These are phyloP conservation scores for Clonostachys rhizophaga DNA, from an alignment of 2,329 filamentous ascomycete genomes.

Conservation along the genomic window DNA sequence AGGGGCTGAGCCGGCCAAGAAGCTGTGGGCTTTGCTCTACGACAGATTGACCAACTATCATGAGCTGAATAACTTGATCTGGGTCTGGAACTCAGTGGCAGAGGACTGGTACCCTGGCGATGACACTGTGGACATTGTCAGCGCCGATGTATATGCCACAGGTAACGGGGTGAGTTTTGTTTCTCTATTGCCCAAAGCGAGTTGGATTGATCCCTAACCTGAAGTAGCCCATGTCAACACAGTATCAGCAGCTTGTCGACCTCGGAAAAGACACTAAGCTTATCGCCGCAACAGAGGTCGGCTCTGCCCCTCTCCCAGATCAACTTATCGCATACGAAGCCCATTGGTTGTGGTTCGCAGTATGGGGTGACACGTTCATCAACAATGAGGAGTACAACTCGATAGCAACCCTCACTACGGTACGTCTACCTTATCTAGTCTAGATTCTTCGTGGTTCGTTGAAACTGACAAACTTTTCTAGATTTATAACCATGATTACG, in stretches of 20 bases:
- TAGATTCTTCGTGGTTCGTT: neutral
- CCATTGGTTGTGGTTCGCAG: slow-evolving; percentile 41
- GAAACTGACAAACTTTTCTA: slow-evolving; percentile 2
- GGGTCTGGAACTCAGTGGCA: slow-evolving; percentile 43
- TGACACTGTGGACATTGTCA: slow-evolving; percentile 37
- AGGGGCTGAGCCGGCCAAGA: slow-evolving; percentile 36
- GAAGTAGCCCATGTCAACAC: slow-evolving; percentile 26
- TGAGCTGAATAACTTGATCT: slow-evolving; percentile 39
- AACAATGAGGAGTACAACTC: slow-evolving; percentile 33
- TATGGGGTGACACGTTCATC: slow-evolving; percentile 39
- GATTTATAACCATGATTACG: slow-evolving; percentile 22
- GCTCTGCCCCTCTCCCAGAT: slow-evolving; percentile 35
- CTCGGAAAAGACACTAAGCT: slow-evolving; percentile 40
- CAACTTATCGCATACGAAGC: slow-evolving; percentile 35
- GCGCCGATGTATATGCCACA: slow-evolving; percentile 37
- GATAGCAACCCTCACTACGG: slow-evolving; percentile 27
- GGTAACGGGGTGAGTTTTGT: slow-evolving; percentile 30
- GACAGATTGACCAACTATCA: slow-evolving; percentile 37
- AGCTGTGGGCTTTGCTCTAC: slow-evolving; percentile 36
- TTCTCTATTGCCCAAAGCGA: neutral
- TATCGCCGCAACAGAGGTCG: slow-evolving; percentile 40
- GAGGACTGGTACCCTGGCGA: slow-evolving; percentile 42
- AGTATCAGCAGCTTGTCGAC: slow-evolving; percentile 34
- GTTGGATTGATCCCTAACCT: neutral
- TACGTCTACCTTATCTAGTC: slow-evolving; percentile 6